Evolutionary conservation across 345 rosid genomes (phyloP).

Genomic region (Eucalyptus polyanthemos): DNA sequence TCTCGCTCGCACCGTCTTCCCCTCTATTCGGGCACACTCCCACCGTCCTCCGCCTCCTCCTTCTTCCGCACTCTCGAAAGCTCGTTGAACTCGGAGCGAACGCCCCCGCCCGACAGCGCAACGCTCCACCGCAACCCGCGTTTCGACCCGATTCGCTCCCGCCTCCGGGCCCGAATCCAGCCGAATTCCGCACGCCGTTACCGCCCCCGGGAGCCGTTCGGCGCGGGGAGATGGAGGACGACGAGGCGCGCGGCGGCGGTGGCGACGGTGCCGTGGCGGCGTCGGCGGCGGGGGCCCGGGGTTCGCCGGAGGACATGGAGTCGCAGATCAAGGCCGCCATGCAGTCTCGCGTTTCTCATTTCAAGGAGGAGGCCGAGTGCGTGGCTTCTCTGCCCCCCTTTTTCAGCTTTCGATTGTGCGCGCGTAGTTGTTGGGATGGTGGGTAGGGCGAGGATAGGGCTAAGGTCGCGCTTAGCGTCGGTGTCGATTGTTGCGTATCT

Average conservation of each 20-base stretch:
- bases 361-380: constrained; percentile 67
- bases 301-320: constrained; percentile 31
- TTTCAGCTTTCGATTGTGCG: neutral
- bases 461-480: neutral
- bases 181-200: neutral
- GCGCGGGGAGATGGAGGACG: neutral
- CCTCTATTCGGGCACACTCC: neutral
- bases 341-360: constrained; percentile 56
- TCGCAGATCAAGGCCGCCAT: constrained; percentile 50
- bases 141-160: neutral
- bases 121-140: neutral
- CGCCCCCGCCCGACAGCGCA: neutral
- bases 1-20: neutral
- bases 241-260: neutral
- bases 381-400: neutral
- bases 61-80: neutral
- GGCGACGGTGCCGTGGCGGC: neutral
- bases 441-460: neutral
- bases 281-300: constrained; percentile 8
- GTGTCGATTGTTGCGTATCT: neutral
- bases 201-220: neutral
- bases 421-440: neutral
- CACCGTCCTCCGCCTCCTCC: neutral
- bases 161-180: neutral
- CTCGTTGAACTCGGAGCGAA: neutral